Evolutionary conservation across 2,329 filamentous ascomycete genomes (phyloP), one percentile per base, ranked within the genome.

Genomic region (Beauveria bassiana): DNA sequence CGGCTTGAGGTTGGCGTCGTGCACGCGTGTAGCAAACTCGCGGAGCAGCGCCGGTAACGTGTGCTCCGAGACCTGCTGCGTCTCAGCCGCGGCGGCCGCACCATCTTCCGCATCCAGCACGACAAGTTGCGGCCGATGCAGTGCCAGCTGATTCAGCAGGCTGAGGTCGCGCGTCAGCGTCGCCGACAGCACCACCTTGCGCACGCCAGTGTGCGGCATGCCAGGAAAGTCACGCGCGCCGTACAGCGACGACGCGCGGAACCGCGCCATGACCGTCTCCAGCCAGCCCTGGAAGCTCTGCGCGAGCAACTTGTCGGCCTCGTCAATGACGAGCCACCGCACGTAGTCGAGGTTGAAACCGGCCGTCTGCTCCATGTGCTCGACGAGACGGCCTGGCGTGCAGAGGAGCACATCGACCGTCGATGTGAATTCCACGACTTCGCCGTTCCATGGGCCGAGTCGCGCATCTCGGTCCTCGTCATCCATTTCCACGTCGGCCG

Each of bases 211-310:
- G 47, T 80, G 74, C 59, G 80, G 78, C 60, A 79, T 78, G 55
- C 82, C 78, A 24, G 78, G 78, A 64, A 82, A 81, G 65, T 85
- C 81, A 53, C 83, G 77, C 2, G 79, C 75, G 26, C 80, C 79
- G 66, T 80, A 80, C 47, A 78, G 78, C 2, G 72, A 72, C 2
- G 72, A 72, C 1, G 72, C 73, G 43, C 79, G 79, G 64, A 90
- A 78, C 50, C 78, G 77, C 18, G 86, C 83, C 70, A 91, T 87
- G 7, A 95, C 84, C 0, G 87, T 77, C 46, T 86, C 84, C 3
- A 96, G 79, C 93, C 93, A 97, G 68, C 93, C 89, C 71, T 97
- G 93, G 73, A 95, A 97, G 69, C 89, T 93, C 72, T 98, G 91
- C 49, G 93, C 89, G 6, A 98, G 82, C 14, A 98, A 78, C 70